Evolutionary conservation across 805 yeast species (phyloP).

Genomic region (Yamadazyma paraphyllophila): DNA sequence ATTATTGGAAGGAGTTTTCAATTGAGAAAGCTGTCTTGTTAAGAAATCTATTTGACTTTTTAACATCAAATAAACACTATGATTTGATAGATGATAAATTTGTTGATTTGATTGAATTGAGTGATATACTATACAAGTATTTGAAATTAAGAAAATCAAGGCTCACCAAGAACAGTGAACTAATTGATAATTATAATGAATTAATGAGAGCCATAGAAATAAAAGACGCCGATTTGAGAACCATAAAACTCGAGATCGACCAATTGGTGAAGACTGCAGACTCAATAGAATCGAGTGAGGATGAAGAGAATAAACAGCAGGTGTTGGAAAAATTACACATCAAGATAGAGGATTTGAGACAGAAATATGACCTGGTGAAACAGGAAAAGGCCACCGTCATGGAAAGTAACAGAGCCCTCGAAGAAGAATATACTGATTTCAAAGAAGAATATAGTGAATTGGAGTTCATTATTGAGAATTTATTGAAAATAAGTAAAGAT

Average conservation of each 20-base stretch:
- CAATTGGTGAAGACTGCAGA: conserved; percentile 16
- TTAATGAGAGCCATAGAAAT: conserved; percentile 7
- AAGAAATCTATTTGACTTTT: conserved; percentile 63
- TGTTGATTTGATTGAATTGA: conserved; percentile 77
- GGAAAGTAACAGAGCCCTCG: conserved; percentile 13
- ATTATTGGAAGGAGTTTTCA: conserved; percentile 66
- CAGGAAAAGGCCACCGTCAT: conserved; percentile 15
- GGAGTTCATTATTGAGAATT: conserved; percentile 74
- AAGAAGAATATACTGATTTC: conserved; percentile 17
- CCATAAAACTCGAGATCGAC: conserved; percentile 3
- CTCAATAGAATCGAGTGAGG: conserved; percentile 1
- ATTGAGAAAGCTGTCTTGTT: conserved; percentile 75
- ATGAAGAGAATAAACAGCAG: conserved; percentile 17
- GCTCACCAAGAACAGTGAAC: conserved; percentile 20
- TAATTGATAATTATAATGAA: conserved; percentile 20
- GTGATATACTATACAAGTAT: conserved; percentile 56
- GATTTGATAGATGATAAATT: conserved; percentile 64
- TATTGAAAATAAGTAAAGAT: conserved; percentile 61
- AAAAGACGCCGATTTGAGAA: conserved; percentile 7
- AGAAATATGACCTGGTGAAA: conserved; percentile 1
- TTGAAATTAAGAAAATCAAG: conserved; percentile 44
- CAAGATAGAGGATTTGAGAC: conserved; percentile 10
- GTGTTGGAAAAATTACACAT: conserved; percentile 2
- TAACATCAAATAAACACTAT: conserved; percentile 49
- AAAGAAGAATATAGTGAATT: conserved; percentile 52